A percentile compares a stretch with the other conserved stretches of the same genome.
Evolutionary conservation across 2,329 filamentous ascomycete genomes (phyloP).

Genomic region (Pseudocercospora cruenta): DNA sequence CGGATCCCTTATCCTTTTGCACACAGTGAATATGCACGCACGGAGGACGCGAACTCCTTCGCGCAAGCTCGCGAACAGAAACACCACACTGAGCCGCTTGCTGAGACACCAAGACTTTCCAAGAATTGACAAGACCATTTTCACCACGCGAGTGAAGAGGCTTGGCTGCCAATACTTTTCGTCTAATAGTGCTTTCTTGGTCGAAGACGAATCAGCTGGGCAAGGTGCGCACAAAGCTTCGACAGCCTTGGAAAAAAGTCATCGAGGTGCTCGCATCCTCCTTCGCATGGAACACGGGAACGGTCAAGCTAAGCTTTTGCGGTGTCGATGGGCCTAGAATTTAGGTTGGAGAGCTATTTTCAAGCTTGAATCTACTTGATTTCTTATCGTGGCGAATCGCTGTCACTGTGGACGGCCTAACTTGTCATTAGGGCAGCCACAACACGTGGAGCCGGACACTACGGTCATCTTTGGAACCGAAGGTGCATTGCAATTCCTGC

Average conservation of each 20-base stretch:
- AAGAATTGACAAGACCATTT: neutral
- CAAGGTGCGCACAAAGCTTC: neutral
- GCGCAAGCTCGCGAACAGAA: conserved; percentile 2
- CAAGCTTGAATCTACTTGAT: conserved; percentile 8
- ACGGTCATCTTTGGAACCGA: conserved; percentile 11
- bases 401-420: neutral
- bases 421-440: conserved; percentile 7
- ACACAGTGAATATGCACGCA: neutral
- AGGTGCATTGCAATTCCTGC: conserved; percentile 6
- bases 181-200: neutral
- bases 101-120: conserved; percentile 1
- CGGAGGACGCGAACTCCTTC: conserved; percentile 1
- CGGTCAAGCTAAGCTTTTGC: conserved; percentile 17
- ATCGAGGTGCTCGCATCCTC: neutral
- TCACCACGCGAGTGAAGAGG: neutral
- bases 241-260: neutral
- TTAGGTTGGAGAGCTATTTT: conserved; percentile 21
- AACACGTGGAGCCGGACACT: conserved; percentile 14
- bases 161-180: conserved; percentile 1
- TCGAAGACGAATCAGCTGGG: neutral
- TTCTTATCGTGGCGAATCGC: conserved; percentile 20
- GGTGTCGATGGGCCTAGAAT: conserved; percentile 1
- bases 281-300: neutral
- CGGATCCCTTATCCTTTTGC: neutral
- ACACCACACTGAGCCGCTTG: neutral